Conservation (phyloP, 2,329 filamentous ascomycete genomes). For the Penicillium italicum region DNA sequence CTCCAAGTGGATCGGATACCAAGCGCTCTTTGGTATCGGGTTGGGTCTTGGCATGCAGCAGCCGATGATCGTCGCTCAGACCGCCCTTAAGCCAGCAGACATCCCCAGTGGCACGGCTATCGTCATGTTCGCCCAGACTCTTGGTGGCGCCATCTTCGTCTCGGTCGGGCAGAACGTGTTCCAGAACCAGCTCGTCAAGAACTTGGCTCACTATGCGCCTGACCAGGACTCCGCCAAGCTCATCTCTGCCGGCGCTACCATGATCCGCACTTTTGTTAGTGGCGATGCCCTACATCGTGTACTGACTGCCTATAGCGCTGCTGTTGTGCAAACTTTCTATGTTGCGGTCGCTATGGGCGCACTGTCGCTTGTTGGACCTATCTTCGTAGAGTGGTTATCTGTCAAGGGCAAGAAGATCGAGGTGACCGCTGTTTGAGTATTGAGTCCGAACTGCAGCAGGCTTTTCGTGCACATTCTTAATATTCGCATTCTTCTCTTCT, state of each 20-base stretch:
- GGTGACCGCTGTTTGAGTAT: slow-evolving; percentile 12
- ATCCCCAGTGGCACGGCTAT: slow-evolving; percentile 36
- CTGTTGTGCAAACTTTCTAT: slow-evolving; percentile 40
- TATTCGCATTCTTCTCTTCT: background rate
- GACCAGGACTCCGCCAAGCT: slow-evolving; percentile 27
- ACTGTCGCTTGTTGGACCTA: slow-evolving; percentile 32
- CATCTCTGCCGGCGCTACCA: slow-evolving; percentile 37
- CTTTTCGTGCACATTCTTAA: slow-evolving; percentile 17
- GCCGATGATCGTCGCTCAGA: slow-evolving; percentile 36
- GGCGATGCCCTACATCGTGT: slow-evolving; percentile 28
- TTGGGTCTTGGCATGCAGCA: slow-evolving; percentile 38
- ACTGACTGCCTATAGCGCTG: slow-evolving; percentile 36
- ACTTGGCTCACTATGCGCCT: slow-evolving; percentile 26
- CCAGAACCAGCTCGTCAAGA: slow-evolving; percentile 32
- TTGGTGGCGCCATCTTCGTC: slow-evolving; percentile 39
- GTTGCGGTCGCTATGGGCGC: slow-evolving; percentile 38
- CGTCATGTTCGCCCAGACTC: slow-evolving; percentile 37
- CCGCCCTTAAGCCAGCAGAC: slow-evolving; percentile 30
- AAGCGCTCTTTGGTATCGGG: slow-evolving; percentile 36
- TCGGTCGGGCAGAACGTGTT: slow-evolving; percentile 41
- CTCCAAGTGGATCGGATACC: slow-evolving; percentile 41
- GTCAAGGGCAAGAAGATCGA: slow-evolving; percentile 38
- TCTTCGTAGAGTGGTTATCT: slow-evolving; percentile 41
- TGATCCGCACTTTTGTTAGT: slow-evolving; percentile 31
- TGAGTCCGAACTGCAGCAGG: background rate